Evolutionary conservation across 2,329 filamentous ascomycete species (phyloP).

Genomic region (Pezicula carpinea): DNA sequence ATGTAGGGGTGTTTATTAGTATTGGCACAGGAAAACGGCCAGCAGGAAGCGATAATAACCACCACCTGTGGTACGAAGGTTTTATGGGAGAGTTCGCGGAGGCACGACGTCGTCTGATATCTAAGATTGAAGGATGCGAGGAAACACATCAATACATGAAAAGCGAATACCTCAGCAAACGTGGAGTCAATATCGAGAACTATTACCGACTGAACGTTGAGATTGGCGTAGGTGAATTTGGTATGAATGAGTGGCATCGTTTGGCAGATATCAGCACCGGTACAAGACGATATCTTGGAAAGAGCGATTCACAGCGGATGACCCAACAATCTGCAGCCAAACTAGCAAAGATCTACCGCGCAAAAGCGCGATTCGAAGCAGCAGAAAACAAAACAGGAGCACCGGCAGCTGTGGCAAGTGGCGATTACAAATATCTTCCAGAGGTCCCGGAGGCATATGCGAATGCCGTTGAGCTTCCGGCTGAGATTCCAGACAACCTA

Average conservation of each 20-base stretch:
- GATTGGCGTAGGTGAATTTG: conserved; percentile 92
- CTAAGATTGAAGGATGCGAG: conserved; percentile 95
- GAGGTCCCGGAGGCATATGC: conserved; percentile 34
- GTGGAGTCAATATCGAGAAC: conserved; percentile 79
- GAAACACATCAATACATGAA: conserved; percentile 84
- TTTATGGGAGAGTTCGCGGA: conserved; percentile 92
- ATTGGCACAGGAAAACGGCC: conserved; percentile 89
- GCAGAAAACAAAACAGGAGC: too few relatives aligned
- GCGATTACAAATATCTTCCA: conserved; percentile 14
- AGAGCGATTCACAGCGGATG: conserved; percentile 69
- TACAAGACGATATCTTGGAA: conserved; percentile 77
- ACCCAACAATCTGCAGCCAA: conserved; percentile 73
- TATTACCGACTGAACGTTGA: conserved; percentile 98
- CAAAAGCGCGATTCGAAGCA: conserved; percentile 42
- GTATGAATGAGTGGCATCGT: conserved; percentile 97
- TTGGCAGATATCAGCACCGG: conserved; percentile 93
- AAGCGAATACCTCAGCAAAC: conserved; percentile 68
- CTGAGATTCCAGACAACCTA: conserved; percentile 38
- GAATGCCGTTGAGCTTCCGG: conserved; percentile 51
- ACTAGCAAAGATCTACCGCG: conserved; percentile 76
- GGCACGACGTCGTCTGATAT: conserved; percentile 74
- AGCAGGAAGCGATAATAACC: conserved; percentile 61
- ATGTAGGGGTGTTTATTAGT: conserved; percentile 87
- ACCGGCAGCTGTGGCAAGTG: conserved; percentile 1
- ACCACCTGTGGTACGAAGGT: conserved; percentile 86